These are phyloP conservation scores for Pilasporangium apinafurcum DNA, from an alignment of 352 stramenopile genomes.

Conservation along the genomic window DNA sequence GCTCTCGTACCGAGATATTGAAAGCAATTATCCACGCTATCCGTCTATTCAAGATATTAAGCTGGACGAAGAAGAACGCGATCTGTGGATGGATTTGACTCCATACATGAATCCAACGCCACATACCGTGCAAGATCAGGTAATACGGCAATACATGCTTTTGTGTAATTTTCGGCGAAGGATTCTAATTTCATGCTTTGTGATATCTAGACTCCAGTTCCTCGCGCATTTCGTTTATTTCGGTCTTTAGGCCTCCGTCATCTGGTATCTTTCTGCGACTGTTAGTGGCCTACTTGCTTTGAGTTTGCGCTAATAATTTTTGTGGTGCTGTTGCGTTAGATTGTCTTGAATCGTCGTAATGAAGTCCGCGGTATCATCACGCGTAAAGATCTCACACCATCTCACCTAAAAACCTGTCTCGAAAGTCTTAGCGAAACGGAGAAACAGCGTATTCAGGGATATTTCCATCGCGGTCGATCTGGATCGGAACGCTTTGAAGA, in stretches of 20 bases:
- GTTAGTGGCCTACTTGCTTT: background rate
- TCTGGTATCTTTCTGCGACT: slow-evolving; percentile 40
- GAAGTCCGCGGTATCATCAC: slow-evolving; percentile 87
- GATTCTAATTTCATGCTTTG: background rate
- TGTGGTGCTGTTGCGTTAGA: slow-evolving; percentile 11
- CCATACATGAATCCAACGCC: slow-evolving; percentile 97
- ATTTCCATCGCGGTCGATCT: slow-evolving; percentile 70
- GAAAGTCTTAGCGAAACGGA: slow-evolving; percentile 71
- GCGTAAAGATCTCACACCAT: slow-evolving; percentile 78
- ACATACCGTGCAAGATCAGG: slow-evolving; percentile 92
- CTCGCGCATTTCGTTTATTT: slow-evolving; percentile 95
- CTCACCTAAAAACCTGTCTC: slow-evolving; percentile 78
- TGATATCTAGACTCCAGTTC: slow-evolving; percentile 72
- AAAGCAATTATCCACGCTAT: slow-evolving; percentile 79
- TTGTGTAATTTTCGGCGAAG: background rate
- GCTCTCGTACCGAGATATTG: slow-evolving; percentile 78
- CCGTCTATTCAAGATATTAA: slow-evolving; percentile 84
- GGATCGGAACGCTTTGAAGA: slow-evolving; percentile 74
- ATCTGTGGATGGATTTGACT: slow-evolving; percentile 92
- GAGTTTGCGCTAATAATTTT: background rate
- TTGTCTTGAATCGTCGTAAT: slow-evolving; percentile 88
- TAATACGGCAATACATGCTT: background rate
- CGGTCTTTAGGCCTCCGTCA: slow-evolving; percentile 96
- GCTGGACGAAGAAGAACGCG: slow-evolving; percentile 85
- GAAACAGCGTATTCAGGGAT: slow-evolving; percentile 79